phyloP scores from a whole-genome alignment of 371 early-diverging fungal species.

The Gilbertella persicaria region DNA sequence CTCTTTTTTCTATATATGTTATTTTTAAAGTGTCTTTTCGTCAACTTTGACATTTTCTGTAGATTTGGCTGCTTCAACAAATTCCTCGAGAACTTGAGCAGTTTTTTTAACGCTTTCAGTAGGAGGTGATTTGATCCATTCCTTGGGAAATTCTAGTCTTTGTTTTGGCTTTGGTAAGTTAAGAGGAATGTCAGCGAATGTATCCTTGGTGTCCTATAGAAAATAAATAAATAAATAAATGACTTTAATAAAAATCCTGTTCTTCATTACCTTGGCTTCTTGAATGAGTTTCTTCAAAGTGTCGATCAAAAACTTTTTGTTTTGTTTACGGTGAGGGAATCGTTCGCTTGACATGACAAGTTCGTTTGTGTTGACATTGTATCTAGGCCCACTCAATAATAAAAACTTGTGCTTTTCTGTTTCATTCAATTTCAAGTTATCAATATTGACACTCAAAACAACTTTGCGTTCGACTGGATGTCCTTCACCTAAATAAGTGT shows the following conservation, averaged over 20 bases:
- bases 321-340: constrained; percentile 66
- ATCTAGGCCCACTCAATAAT: constrained; percentile 62
- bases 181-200: constrained; percentile 65
- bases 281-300: constrained; percentile 53
- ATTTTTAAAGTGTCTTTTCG: constrained; percentile 1
- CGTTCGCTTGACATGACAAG: constrained; percentile 64
- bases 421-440: constrained; percentile 50
- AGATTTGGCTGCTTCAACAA: constrained; percentile 1
- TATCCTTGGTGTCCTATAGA: constrained; percentile 49
- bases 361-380: constrained; percentile 54
- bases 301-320: constrained; percentile 68
- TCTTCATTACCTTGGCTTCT: constrained; percentile 54
- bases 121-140: constrained; percentile 48
- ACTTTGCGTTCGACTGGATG: constrained; percentile 65
- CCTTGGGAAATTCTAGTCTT: constrained; percentile 62
- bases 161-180: constrained; percentile 59
- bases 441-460: constrained; percentile 57
- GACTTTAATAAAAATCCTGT: background rate
- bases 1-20: background rate
- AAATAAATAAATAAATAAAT: no score
- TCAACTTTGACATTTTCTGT: background rate
- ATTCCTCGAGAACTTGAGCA: background rate
- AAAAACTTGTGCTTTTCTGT: constrained; percentile 61
- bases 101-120: constrained; percentile 2
- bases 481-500: constrained; percentile 62